Conservation (phyloP, 2,329 filamentous ascomycete genomes). For the Botryotinia narcissicola region DNA sequence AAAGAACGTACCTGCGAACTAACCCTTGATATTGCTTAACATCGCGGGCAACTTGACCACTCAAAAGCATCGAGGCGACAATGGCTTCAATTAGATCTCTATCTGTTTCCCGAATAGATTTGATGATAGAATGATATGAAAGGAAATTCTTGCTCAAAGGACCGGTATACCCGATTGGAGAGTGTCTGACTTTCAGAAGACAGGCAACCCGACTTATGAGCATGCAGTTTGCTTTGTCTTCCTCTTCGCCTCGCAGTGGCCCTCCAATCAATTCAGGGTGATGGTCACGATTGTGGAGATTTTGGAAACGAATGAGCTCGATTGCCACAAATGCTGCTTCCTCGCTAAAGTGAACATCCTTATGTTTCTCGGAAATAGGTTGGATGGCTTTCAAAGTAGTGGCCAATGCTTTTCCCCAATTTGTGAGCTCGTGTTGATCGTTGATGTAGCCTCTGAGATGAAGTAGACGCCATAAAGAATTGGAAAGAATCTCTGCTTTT, state of each 20-base stretch:
- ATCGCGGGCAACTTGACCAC: slow-evolving; percentile 74
- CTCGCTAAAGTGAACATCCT: slow-evolving; percentile 55
- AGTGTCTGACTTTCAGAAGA: slow-evolving; percentile 77
- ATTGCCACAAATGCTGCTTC: slow-evolving; percentile 80
- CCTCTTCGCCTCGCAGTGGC: slow-evolving; percentile 57
- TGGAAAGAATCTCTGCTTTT: slow-evolving; percentile 67
- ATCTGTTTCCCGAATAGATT: slow-evolving; percentile 73
- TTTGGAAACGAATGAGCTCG: slow-evolving; percentile 76
- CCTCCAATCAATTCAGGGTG: slow-evolving; percentile 55
- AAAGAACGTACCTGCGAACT: slow-evolving; percentile 60
- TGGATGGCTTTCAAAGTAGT: slow-evolving; percentile 64
- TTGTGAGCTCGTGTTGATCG: slow-evolving; percentile 72
- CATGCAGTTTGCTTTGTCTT: slow-evolving; percentile 74
- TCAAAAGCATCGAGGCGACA: slow-evolving; percentile 75
- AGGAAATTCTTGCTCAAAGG: slow-evolving; percentile 88
- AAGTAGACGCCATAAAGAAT: slow-evolving; percentile 84
- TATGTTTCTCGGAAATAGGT: slow-evolving; percentile 45
- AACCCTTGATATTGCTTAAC: slow-evolving; percentile 59
- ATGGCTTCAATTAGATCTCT: slow-evolving; percentile 84
- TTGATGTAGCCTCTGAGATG: slow-evolving; percentile 86
- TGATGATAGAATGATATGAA: slow-evolving; percentile 79
- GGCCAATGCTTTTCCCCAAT: slow-evolving; percentile 78
- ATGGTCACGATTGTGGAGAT: slow-evolving; percentile 68
- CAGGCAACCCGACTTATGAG: slow-evolving; percentile 85
- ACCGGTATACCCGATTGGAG: slow-evolving; percentile 87